phyloP scores from a whole-genome alignment of 352 stramenopile genomes.

The Pseudoperonospora humuli region DNA sequence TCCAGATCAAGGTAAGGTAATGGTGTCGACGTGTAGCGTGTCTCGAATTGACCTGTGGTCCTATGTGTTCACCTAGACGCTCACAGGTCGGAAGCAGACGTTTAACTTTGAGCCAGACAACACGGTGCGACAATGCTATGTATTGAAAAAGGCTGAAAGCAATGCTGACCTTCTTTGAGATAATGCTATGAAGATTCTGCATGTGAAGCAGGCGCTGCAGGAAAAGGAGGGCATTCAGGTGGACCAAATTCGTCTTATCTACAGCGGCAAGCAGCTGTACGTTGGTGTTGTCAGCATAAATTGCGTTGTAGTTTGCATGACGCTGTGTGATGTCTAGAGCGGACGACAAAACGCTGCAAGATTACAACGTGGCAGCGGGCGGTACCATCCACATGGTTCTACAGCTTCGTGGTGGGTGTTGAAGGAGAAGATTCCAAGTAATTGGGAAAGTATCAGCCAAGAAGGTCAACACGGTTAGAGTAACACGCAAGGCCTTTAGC shows the following conservation, averaged over 20 bases:
- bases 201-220: conserved; percentile 96
- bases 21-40: not conserved
- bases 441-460: conserved; percentile 2
- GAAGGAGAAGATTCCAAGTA: conserved; percentile 6
- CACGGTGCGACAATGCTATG: conserved; percentile 33
- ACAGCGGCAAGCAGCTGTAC: conserved; percentile 95
- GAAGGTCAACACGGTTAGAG: conserved; percentile 17
- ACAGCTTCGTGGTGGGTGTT: conserved; percentile 91
- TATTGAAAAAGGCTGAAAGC: not conserved
- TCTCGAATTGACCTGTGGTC: not conserved
- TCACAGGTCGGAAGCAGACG: conserved; percentile 84
- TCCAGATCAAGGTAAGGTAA: conserved; percentile 72
- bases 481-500: conserved; percentile 10
- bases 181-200: conserved; percentile 75
- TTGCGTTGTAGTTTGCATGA: not conserved
- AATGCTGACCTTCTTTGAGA: not conserved
- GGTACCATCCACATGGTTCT: conserved; percentile 99
- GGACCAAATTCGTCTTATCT: conserved; percentile 91
- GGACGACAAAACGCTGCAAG: conserved; percentile 94
- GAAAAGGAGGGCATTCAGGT: conserved; percentile 97
- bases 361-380: conserved; percentile 95
- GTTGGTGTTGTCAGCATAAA: conserved; percentile 6
- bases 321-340: conserved; percentile 31
- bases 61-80: conserved; percentile 35
- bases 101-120: conserved; percentile 87